Base-by-base conservation (phyloP, 257 asterid genomes). In the Solanum tarijense region DNA sequence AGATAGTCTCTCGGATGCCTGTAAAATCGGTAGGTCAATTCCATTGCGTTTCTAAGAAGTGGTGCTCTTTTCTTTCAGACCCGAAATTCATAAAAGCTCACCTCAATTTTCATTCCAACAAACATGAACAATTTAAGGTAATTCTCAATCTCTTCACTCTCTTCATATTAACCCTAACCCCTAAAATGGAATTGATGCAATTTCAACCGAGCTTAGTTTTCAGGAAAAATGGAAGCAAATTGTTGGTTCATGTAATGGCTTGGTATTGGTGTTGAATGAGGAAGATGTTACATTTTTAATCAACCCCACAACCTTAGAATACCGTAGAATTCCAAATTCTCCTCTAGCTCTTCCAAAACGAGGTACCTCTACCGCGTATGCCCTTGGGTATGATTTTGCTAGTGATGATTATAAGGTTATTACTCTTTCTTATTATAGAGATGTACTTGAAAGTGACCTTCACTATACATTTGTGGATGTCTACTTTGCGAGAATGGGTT, bases 321-420 rank as follows among this genome's bases (percentile, higher is more conserved):
- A 21, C 2, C 41, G 48, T 74, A 21, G 20, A 74, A 36, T 74
- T 36, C 10, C 32, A 35, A 74, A 36, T 5, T 20, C 12, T 74
- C 52, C 2, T 13, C 10, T 69, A 2, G 38, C 76, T 29, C 76
- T 69, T 69, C 76, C 76, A 29, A 65, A 12, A 0, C 0, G 0
- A 2, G 73, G 9, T 11, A 65, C 9, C 8, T 74, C 3, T 74
- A 34, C 9, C 3, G 2, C 10, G 14, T 34, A 9, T 12, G 94
- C 93, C 38, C 87, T 93, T 23, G 96, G 94, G 3, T 90, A 91
- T 60, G 92, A 91, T 88, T 25, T 87, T 8, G 31, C 23, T 14
- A 87, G 16, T 62, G 92, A 92, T 89, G 94, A 92, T 87, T 92
- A 92, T 83, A 92, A 92, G 81, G 13, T 93, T 34, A 92, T 93